Percentiles rank a stretch among this genome's conserved stretches.
Conservation (phyloP, 352 stramenopile species). For the Bremia lactucae region DNA sequence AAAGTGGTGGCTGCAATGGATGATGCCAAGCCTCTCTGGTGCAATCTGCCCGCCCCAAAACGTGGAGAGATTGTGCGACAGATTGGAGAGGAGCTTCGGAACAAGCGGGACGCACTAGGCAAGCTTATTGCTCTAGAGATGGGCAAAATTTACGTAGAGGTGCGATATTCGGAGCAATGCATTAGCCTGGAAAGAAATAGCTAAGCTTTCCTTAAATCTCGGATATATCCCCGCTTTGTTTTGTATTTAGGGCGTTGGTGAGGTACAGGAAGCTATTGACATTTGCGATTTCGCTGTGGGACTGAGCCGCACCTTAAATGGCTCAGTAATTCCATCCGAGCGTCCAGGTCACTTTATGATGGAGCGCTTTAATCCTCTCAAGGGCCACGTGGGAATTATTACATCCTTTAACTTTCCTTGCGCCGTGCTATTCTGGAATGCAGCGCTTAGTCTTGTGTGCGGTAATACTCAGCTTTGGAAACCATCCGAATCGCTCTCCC, state of each 20-base stretch:
- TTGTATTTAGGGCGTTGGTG: slow-evolving; percentile 63
- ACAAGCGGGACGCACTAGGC: slow-evolving; percentile 83
- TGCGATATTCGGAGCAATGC: no score
- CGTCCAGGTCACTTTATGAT: slow-evolving; percentile 89
- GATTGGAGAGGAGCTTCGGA: slow-evolving; percentile 84
- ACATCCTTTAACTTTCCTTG: slow-evolving; percentile 92
- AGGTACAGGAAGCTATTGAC: slow-evolving; percentile 91
- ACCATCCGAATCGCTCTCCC: slow-evolving; percentile 79
- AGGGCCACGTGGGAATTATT: slow-evolving; percentile 89
- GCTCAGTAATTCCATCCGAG: slow-evolving; percentile 86
- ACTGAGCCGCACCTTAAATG: slow-evolving; percentile 82
- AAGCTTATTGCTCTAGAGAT: slow-evolving; percentile 89
- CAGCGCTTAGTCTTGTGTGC: slow-evolving; percentile 81
- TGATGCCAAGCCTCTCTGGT: slow-evolving; percentile 75
- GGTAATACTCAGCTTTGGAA: slow-evolving; percentile 91
- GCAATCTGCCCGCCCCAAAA: slow-evolving; percentile 70
- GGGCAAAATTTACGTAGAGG: slow-evolving; percentile 89
- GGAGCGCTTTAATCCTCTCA: slow-evolving; percentile 89
- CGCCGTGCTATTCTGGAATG: slow-evolving; percentile 87
- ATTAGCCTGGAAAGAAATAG: no score
- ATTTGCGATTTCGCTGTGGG: slow-evolving; percentile 91
- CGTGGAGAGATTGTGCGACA: slow-evolving; percentile 89
- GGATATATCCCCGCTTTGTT: no score
- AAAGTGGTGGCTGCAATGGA: slow-evolving; percentile 77
- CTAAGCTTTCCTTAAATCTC: neutral